phyloP scores from a whole-genome alignment of 306 rosid species.

The Vigna mungo region DNA sequence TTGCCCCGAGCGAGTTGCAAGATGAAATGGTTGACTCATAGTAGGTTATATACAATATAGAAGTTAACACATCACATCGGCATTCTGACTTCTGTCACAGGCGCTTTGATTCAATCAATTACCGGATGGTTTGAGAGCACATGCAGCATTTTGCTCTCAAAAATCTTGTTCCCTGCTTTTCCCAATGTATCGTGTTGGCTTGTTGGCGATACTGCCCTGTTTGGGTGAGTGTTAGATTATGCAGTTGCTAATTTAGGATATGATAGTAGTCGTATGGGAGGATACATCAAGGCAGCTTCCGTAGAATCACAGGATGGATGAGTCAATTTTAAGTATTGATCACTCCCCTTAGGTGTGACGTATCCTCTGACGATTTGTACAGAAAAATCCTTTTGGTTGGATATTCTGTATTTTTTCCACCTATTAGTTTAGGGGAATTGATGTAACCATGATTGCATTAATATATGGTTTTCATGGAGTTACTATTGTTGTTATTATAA shows the following conservation, averaged over 20 bases:
- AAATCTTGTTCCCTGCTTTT: constrained; percentile 52
- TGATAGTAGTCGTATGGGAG: constrained; percentile 51
- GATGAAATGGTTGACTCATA: constrained; percentile 97
- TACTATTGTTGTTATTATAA: too few species aligned
- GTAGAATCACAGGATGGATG: constrained; percentile 55
- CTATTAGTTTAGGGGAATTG: constrained; percentile 36
- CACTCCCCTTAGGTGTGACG: constrained; percentile 61
- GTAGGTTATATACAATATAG: constrained; percentile 45
- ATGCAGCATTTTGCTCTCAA: constrained; percentile 46
- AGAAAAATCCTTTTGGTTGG: constrained; percentile 59
- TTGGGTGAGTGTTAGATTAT: constrained; percentile 71
- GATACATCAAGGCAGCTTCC: constrained; percentile 37
- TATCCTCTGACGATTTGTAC: constrained; percentile 73
- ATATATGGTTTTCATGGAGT: constrained; percentile 41
- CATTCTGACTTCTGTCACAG: constrained; percentile 45
- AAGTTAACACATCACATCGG: constrained; percentile 40
- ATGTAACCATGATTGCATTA: constrained; percentile 44
- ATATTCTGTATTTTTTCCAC: constrained; percentile 37
- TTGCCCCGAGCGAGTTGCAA: constrained; percentile 94
- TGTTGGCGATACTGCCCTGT: constrained; percentile 53
- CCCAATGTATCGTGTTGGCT: constrained; percentile 52
- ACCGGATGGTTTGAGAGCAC: constrained; percentile 47
- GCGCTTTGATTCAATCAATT: constrained; percentile 53
- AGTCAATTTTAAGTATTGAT: constrained; percentile 55
- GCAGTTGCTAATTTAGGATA: constrained; percentile 72